A percentile compares a stretch with the other conserved stretches of the same genome.
These are phyloP conservation scores for Alternaria gaisen DNA, from an alignment of 2,329 filamentous ascomycete genomes.

Conservation along the genomic window DNA sequence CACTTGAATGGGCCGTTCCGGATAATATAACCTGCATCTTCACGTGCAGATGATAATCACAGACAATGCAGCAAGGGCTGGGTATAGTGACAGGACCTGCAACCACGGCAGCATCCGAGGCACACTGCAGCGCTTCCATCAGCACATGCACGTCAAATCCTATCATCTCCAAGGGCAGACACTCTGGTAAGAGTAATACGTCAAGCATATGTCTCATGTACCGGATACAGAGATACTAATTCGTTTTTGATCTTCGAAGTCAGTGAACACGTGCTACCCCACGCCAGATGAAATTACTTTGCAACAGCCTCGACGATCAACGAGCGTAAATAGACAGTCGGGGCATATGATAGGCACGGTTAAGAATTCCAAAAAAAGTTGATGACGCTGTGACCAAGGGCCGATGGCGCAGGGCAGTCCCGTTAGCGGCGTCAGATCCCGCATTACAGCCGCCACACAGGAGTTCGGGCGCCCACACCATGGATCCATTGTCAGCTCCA, in stretches of 20 bases:
- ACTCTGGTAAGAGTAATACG: background rate
- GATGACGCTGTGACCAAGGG: background rate
- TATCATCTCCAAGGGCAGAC: background rate
- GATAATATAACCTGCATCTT: background rate
- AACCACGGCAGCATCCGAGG: background rate
- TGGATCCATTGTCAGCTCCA: background rate
- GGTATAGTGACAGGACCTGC: background rate
- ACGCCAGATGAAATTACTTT: background rate
- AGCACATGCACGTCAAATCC: background rate
- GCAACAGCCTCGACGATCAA: background rate
- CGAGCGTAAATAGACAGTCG: background rate
- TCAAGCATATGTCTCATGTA: background rate
- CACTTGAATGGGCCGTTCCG: background rate
- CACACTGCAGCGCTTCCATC: background rate
- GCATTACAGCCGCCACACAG: background rate
- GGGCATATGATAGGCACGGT: background rate
- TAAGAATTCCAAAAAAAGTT: background rate
- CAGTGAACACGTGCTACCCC: background rate
- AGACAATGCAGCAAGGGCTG: background rate
- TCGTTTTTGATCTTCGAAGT: conserved; percentile 5
- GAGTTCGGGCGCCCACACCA: background rate
- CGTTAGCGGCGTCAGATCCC: background rate
- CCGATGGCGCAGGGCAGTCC: background rate
- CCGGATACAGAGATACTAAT: background rate
- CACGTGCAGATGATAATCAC: background rate